Evolutionary conservation across 495 filamentous ascomycete genomes (phyloP), one percentile per base, ranked within the genome.

Genomic region (Stereocaulon alpinum): DNA sequence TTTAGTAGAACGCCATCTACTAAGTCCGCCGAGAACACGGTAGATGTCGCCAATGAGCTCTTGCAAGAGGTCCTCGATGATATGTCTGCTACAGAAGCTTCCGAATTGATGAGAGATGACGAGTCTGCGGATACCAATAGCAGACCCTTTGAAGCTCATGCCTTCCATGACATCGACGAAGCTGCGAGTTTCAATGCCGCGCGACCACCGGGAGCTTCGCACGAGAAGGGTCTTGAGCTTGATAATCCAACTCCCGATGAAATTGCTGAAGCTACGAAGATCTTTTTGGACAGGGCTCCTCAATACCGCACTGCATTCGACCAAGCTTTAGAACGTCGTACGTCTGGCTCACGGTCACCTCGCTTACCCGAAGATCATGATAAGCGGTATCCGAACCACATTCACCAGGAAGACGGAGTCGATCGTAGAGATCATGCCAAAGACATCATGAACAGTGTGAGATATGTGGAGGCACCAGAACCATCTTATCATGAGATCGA

Each of bases 401-500:
- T 3, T 24, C 27, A 40, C 18, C 9, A 14, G 12, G 32, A 40
- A 55, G 49, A 59, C 17, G 27, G 42, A 9, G 15, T 59, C 18
- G 55, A 52, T 47, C 54, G 43, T 56, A 59, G 29, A 47, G 53
- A 61, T 27, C 49, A 58, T 27, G 49, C 43, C 41, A 32, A 47
- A 41, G 64, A 53, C 34, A 55, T 63, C 18, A 51, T 61, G 53
- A 42, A 64, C 54, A 64, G 63, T 22, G 58, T 64, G 27, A 61
- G 66, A 58, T 63, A 68, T 34, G 55, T 68, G 18, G 64, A 66
- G 37, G 82, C 81, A 24, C 83, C 86, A 20, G 64, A 66, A 32
- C 82, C 81, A 24, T 83, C 86, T 44, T 86, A 87, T 61, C 83
- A 86, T 57, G 89, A 94, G 67, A 84, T 94, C 62, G 89, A 95